phyloP scores from a whole-genome alignment of 805 yeast genomes.

The fission yeast (Schizosaccharomyces pombe) region ASM294v3 CU329670.1:3678001-3678500 shows the following conservation, averaged over 20 bases:
- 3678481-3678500: background rate
- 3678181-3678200: background rate
- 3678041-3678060: too few relatives aligned
- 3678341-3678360: background rate
- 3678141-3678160: background rate
- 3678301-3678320: slow-evolving; percentile 1
- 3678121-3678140: background rate
- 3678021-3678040: too few relatives aligned
- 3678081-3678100: slow-evolving; percentile 1
- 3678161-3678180: background rate
- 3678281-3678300: background rate
- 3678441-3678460: slow-evolving; percentile 1
- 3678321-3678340: background rate
- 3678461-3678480: slow-evolving; percentile 2
- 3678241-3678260: background rate
- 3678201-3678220: background rate
- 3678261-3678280: background rate
- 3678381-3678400: background rate
- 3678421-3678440: background rate
- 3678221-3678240: background rate
- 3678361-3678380: background rate
- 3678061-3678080: background rate
- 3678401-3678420: background rate
- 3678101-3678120: slow-evolving; percentile 1
- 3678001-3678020: too few relatives aligned